Percentiles rank a stretch among this genome's conserved stretches.
phyloP scores from a whole-genome alignment of 768 basidiomycete genomes.

The Jaapia argillacea region DNA sequence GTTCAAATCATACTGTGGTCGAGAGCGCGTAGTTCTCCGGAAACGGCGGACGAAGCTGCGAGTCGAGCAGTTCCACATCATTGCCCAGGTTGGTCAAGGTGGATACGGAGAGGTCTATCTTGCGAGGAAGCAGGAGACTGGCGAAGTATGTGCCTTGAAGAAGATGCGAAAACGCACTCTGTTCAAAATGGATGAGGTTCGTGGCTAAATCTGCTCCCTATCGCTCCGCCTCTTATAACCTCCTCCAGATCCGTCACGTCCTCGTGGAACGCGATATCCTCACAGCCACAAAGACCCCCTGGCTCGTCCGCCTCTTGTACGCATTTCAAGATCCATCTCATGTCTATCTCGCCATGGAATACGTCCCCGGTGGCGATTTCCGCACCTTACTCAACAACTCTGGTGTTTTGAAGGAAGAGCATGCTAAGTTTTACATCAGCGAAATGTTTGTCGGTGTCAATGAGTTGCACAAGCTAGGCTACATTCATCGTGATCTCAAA shows the following conservation, averaged over 20 bases:
- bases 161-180: conserved; percentile 94
- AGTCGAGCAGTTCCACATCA: conserved; percentile 95
- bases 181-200: conserved; percentile 98
- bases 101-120: conserved; percentile 98
- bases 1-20: conserved; percentile 86
- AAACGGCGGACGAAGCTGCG: conserved; percentile 87
- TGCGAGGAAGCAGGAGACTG: conserved; percentile 90
- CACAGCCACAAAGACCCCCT: conserved; percentile 94
- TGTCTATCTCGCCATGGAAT: conserved; percentile 98
- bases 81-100: conserved; percentile 97
- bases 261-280: conserved; percentile 96
- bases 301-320: conserved; percentile 91
- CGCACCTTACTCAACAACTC: conserved; percentile 96
- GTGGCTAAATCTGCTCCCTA: conserved; percentile 9
- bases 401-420: conserved; percentile 94
- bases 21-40: conserved; percentile 88
- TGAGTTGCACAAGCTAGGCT: conserved; percentile 94
- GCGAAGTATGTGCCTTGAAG: conserved; percentile 95
- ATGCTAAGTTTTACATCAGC: conserved; percentile 92
- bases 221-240: conserved; percentile 64
- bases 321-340: conserved; percentile 91
- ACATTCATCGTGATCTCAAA: conserved; percentile 96
- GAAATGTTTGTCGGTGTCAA: conserved; percentile 96
- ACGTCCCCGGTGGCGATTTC: conserved; percentile 97
- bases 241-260: conserved; percentile 81